A percentile compares a stretch with the other conserved stretches of the same genome.
Evolutionary conservation across 2,329 filamentous ascomycete genomes (phyloP).

Genomic region (Thielaviopsis punctulata): DNA sequence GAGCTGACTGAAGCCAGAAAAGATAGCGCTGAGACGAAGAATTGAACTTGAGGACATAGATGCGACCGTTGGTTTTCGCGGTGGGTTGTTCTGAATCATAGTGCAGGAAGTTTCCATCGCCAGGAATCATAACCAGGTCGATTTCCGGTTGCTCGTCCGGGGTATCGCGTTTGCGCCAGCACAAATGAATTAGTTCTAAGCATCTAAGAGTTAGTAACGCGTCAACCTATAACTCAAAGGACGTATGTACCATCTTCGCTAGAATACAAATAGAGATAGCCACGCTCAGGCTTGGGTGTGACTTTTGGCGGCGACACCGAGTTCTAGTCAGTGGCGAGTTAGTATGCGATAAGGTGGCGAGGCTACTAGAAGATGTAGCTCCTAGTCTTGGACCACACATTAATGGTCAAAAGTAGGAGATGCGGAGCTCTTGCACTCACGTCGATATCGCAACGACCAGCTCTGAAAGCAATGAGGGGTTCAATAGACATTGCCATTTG

Average conservation of each 20-base stretch:
- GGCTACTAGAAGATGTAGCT: neutral
- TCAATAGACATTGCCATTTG: conserved; percentile 52
- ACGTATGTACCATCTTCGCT: conserved; percentile 52
- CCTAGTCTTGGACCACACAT: no score
- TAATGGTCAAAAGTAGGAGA: no score
- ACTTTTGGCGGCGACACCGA: conserved; percentile 47
- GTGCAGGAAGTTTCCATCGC: conserved; percentile 72
- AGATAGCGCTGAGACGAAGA: conserved; percentile 82
- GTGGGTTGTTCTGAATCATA: conserved; percentile 45
- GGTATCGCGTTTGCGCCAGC: conserved; percentile 73
- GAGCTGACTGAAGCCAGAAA: conserved; percentile 90
- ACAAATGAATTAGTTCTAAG: conserved; percentile 80
- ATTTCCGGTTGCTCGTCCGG: conserved; percentile 54
- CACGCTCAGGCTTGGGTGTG: conserved; percentile 52
- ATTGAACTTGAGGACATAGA: conserved; percentile 84
- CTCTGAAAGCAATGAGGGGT: conserved; percentile 92
- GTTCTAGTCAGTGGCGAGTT: conserved; percentile 6
- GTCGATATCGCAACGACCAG: conserved; percentile 71
- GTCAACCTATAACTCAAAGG: neutral
- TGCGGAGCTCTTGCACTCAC: conserved; percentile 30
- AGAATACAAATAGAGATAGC: conserved; percentile 81
- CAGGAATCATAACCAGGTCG: conserved; percentile 85
- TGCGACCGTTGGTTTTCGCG: conserved; percentile 64
- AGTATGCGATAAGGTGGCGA: neutral
- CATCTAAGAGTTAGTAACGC: conserved; percentile 3